phyloP scores from a whole-genome alignment of 2,329 filamentous ascomycete genomes.

The Dothidotthia symphoricarpi region DNA sequence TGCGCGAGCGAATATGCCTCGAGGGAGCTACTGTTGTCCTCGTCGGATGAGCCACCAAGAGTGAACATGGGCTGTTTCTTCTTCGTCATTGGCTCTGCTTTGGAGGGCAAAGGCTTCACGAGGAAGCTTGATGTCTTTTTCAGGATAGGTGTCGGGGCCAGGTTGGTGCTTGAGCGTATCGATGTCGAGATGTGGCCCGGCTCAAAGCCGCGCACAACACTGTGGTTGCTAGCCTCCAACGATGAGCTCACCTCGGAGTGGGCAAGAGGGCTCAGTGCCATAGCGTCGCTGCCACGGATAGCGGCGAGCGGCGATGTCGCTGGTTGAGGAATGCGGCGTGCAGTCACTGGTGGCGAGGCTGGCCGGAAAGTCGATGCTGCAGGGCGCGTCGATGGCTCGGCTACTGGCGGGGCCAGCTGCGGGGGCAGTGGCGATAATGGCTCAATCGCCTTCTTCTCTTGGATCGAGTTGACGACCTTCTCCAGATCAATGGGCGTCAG shows the following conservation, averaged over 20 bases:
- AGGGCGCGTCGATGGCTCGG: slow-evolving; percentile 9
- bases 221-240: slow-evolving; percentile 61
- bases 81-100: slow-evolving; percentile 53
- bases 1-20: slow-evolving; percentile 54
- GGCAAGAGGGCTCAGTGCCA: slow-evolving; percentile 38
- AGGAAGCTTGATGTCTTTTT: slow-evolving; percentile 48
- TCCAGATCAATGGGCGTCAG: slow-evolving; percentile 91
- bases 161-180: slow-evolving; percentile 60
- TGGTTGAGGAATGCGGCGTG: slow-evolving; percentile 56
- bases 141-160: slow-evolving; percentile 61
- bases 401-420: slow-evolving; percentile 34
- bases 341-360: slow-evolving; percentile 43
- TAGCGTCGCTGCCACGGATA: slow-evolving; percentile 42
- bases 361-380: slow-evolving; percentile 41
- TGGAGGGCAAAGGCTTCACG: slow-evolving; percentile 26
- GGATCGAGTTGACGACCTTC: slow-evolving; percentile 90
- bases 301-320: slow-evolving; percentile 57
- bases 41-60: slow-evolving; percentile 78
- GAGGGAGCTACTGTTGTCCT: slow-evolving; percentile 77
- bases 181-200: slow-evolving; percentile 71
- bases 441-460: slow-evolving; percentile 72
- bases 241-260: slow-evolving; percentile 63
- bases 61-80: slow-evolving; percentile 70
- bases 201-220: slow-evolving; percentile 82
- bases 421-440: slow-evolving; percentile 52